These are phyloP conservation scores for Thraustochytrium sp. DNA, from an alignment of 352 stramenopile genomes.

Conservation along the genomic window DNA sequence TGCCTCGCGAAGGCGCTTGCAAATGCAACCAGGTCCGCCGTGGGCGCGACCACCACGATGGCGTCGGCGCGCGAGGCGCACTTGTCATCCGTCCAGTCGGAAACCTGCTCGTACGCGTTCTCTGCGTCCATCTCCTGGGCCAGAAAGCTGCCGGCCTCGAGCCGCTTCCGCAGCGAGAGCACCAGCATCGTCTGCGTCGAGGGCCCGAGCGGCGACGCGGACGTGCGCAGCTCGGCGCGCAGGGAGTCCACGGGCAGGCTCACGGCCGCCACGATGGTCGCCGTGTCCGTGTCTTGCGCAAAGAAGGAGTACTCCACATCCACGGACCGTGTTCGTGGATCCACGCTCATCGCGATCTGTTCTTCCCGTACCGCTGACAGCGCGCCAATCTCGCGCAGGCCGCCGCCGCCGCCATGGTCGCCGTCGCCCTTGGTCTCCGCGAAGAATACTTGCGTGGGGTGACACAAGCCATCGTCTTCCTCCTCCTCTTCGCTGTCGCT, in stretches of 20 bases:
- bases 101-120: constrained; percentile 2
- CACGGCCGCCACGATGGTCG: not conserved
- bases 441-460: not conserved
- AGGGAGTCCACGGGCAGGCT: not conserved
- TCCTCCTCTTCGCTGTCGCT: constrained; percentile 6
- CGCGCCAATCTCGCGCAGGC: not conserved
- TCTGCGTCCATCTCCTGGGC: not conserved
- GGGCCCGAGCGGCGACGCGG: not conserved
- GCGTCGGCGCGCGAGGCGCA: not conserved
- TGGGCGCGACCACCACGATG: not conserved
- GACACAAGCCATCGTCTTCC: not conserved
- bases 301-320: constrained; percentile 12
- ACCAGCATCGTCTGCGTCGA: not conserved
- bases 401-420: not conserved
- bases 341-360: not conserved
- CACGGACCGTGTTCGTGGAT: not conserved
- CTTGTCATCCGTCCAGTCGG: not conserved
- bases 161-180: not conserved
- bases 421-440: not conserved
- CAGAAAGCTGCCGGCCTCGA: not conserved
- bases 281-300: not conserved
- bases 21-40: not conserved
- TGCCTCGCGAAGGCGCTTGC: not conserved
- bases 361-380: not conserved
- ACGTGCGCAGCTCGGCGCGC: not conserved